Base-by-base conservation (phyloP, 2,329 filamentous ascomycete genomes). In the Berkeleyomyces basicola region DNA sequence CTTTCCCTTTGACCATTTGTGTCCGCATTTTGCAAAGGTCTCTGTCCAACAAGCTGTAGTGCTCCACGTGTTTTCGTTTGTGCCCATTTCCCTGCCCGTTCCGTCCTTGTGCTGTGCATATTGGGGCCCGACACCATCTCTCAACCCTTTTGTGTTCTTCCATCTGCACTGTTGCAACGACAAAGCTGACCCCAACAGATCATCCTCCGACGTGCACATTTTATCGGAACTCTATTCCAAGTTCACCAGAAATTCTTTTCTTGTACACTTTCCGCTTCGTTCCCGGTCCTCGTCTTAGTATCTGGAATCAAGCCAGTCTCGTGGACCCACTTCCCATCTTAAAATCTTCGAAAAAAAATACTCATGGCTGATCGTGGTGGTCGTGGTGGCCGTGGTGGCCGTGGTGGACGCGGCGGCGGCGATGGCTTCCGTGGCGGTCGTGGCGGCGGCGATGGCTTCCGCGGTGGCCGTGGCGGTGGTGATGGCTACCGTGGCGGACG, bases 371-470 rank as follows among this genome's bases (percentile, higher is more conserved):
- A 63, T 40, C 63, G 61, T 63, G 59, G 59, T n/a, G 11, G 43
- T 46, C 53, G 61, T 49, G 36, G 44, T 57, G 65, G 65, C 40
- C 44, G 63, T 40, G 59, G 65, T 16, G 55, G 65, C n/a, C 63
- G 65, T 59, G 53, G 66, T 11, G 66, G 65, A 39, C 53, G 36
- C 43, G 44, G 61, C 16, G 65, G 65, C 37, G 67, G 69, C 44
- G 69, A 66, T 51, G 67, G 67, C 57, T 66, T 67, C 57, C 61
- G 67, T 23, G 68, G 66, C 46, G 63, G 65, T 40, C 58, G 62
- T 40, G 63, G 63, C 46, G 61, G 62, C 14, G 47, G 61, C 16
- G 62, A 59, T 3, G 51, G 62, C 10, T 44, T 53, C 44, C 49
- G 66, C 33, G 58, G 67, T 16, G 67, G 67, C 10, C 62, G 67